phyloP scores from a whole-genome alignment of 116 monocot species.

The Zostera marina region DNA sequence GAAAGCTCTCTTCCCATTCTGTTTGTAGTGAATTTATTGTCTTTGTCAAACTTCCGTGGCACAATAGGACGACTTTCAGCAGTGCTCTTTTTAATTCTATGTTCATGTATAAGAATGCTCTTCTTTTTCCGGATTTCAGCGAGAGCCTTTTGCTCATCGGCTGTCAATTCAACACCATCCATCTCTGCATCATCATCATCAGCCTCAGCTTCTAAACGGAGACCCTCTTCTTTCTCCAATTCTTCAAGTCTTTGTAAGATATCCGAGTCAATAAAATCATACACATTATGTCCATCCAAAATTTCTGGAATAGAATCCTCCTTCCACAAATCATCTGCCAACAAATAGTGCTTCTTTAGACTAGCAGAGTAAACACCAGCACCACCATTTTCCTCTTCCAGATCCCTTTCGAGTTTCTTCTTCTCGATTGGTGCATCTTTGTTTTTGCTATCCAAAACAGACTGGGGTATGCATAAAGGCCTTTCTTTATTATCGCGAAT shows the following conservation, averaged over 20 bases:
- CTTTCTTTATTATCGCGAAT: slow-evolving; percentile 57
- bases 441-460: slow-evolving; percentile 37
- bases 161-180: slow-evolving; percentile 28
- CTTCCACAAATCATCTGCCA: slow-evolving; percentile 52
- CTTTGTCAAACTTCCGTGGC: slow-evolving; percentile 42
- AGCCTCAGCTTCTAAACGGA: slow-evolving; percentile 23
- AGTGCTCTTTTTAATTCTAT: slow-evolving; percentile 60
- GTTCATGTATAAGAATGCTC: slow-evolving; percentile 40
- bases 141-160: slow-evolving; percentile 35
- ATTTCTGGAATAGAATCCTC: slow-evolving; percentile 62
- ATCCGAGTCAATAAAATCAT: slow-evolving; percentile 54
- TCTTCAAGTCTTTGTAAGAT: slow-evolving; percentile 48
- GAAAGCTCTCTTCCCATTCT: slow-evolving; percentile 56
- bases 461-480: slow-evolving; percentile 50
- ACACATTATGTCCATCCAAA: slow-evolving; percentile 56
- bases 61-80: slow-evolving; percentile 51
- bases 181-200: slow-evolving; percentile 32
- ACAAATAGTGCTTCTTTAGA: slow-evolving; percentile 45
- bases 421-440: slow-evolving; percentile 33
- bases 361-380: slow-evolving; percentile 69
- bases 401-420: slow-evolving; percentile 45
- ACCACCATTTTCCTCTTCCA: slow-evolving; percentile 64
- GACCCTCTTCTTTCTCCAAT: slow-evolving; percentile 53
- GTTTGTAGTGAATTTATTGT: slow-evolving; percentile 30
- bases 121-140: slow-evolving; percentile 48